A percentile compares a stretch with the other conserved stretches of the same genome.
Conservation (phyloP, 1,284 basidiomycete genomes). For the Ustilago bromivora region DNA sequence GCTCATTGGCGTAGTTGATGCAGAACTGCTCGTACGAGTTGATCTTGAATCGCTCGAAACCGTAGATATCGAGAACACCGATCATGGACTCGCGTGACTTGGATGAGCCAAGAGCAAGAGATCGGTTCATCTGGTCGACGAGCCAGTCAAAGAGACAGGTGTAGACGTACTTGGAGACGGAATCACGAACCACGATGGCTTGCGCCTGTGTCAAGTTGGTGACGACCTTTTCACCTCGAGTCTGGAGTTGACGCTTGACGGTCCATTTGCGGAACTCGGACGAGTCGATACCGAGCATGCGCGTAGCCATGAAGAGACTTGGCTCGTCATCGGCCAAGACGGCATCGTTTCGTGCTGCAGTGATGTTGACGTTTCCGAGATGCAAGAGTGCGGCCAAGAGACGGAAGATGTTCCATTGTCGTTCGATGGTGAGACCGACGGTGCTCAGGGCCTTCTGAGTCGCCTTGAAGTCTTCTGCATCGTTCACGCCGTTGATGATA, state of each 20-base stretch:
- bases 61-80: conserved; percentile 87
- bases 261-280: conserved; percentile 99
- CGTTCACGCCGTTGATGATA: conserved; percentile 87
- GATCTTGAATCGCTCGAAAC: conserved; percentile 70
- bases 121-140: conserved; percentile 95
- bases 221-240: conserved; percentile 94
- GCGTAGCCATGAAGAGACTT: conserved; percentile 82
- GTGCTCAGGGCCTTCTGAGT: conserved; percentile 96
- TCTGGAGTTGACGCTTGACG: conserved; percentile 95
- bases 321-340: conserved; percentile 86
- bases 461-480: conserved; percentile 90
- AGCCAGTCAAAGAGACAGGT: conserved; percentile 99
- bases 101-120: conserved; percentile 88
- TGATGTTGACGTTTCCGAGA: conserved; percentile 94
- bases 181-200: conserved; percentile 94
- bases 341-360: conserved; percentile 83
- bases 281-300: conserved; percentile 88
- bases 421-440: conserved; percentile 95
- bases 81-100: conserved; percentile 95
- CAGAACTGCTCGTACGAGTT: conserved; percentile 99
- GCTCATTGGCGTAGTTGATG: conserved; percentile 99
- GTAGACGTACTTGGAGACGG: conserved; percentile 98
- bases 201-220: conserved; percentile 86
- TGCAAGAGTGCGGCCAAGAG: conserved; percentile 92
- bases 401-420: conserved; percentile 97